Evolutionary conservation across 768 basidiomycete species (phyloP).

Genomic region (Tricholoma terreum): DNA sequence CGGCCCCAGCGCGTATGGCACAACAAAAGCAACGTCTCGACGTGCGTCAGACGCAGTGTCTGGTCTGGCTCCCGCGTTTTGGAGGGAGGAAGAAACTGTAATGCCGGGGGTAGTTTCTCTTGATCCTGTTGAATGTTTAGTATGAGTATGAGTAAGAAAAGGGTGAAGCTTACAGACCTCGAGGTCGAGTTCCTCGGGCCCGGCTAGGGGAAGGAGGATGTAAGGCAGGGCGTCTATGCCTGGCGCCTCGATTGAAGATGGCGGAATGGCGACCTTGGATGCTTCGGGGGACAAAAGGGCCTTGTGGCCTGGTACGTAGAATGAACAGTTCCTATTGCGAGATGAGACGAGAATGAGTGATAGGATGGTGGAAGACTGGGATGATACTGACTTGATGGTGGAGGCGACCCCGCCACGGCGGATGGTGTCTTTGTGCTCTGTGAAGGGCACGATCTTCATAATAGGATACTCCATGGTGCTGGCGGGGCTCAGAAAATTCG

Average conservation of each 20-base stretch:
- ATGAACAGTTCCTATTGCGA: slow-evolving; percentile 68
- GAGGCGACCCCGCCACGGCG: slow-evolving; percentile 85
- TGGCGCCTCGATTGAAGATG: slow-evolving; percentile 55
- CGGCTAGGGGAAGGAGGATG: slow-evolving; percentile 86
- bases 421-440: slow-evolving; percentile 85
- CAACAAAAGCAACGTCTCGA: slow-evolving; percentile 88
- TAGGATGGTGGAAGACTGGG: slow-evolving; percentile 1
- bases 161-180: slow-evolving; percentile 50
- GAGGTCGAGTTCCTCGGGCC: slow-evolving; percentile 91
- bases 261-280: slow-evolving; percentile 50
- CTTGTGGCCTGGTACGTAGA: slow-evolving; percentile 63
- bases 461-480: slow-evolving; percentile 72
- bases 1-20: slow-evolving; percentile 90
- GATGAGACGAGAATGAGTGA: neutral
- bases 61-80: slow-evolving; percentile 83
- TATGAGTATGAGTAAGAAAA: neutral
- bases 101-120: slow-evolving; percentile 76
- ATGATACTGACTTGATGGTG: slow-evolving; percentile 69
- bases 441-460: slow-evolving; percentile 79
- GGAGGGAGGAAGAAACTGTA: slow-evolving; percentile 85
- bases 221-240: slow-evolving; percentile 85
- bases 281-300: slow-evolving; percentile 70
- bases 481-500: slow-evolving; percentile 42
- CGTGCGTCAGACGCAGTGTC: slow-evolving; percentile 70
- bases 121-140: slow-evolving; percentile 55